phyloP scores from a whole-genome alignment of 1,139 yeast genomes.

The Sugiyamaella sp. region DNA sequence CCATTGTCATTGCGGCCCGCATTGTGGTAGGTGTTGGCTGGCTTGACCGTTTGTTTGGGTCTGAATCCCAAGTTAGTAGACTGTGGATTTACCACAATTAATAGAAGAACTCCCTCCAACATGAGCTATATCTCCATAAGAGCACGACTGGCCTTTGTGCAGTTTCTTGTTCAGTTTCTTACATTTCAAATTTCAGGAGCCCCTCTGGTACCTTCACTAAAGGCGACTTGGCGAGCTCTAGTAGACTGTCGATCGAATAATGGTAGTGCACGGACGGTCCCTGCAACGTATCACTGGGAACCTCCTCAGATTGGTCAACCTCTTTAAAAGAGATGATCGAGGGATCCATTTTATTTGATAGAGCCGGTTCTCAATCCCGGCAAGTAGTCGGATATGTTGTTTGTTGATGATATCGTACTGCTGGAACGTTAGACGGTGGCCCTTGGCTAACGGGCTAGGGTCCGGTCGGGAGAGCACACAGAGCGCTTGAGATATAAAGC shows the following conservation, averaged over 20 bases:
- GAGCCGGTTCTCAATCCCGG: too few species aligned
- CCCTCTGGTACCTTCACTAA: conserved; percentile 28
- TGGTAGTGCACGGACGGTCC: conserved; percentile 3
- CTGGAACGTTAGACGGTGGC: too few species aligned
- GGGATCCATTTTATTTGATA: conserved; percentile 12
- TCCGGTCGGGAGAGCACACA: too few species aligned
- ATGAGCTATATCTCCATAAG: too few species aligned
- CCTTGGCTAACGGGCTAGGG: too few species aligned
- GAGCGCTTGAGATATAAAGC: too few species aligned
- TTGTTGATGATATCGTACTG: too few species aligned
- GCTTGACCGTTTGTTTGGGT: conserved; percentile 15
- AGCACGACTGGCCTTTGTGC: too few species aligned
- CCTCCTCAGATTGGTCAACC: conserved; percentile 5
- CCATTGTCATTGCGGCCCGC: conserved; percentile 8
- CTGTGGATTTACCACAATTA: too few species aligned
- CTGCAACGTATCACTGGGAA: background rate
- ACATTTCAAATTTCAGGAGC: conserved; percentile 19
- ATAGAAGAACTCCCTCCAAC: too few species aligned
- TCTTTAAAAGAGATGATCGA: conserved; percentile 18
- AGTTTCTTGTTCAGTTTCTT: too few species aligned
- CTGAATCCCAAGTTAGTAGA: conserved; percentile 6
- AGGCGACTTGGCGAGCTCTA: conserved; percentile 30
- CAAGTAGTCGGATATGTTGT: too few species aligned
- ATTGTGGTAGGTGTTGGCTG: conserved; percentile 13
- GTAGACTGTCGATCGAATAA: conserved; percentile 26